phyloP scores from a whole-genome alignment of 2,329 filamentous ascomycete genomes.

The Colletotrichum tropicicola region DNA sequence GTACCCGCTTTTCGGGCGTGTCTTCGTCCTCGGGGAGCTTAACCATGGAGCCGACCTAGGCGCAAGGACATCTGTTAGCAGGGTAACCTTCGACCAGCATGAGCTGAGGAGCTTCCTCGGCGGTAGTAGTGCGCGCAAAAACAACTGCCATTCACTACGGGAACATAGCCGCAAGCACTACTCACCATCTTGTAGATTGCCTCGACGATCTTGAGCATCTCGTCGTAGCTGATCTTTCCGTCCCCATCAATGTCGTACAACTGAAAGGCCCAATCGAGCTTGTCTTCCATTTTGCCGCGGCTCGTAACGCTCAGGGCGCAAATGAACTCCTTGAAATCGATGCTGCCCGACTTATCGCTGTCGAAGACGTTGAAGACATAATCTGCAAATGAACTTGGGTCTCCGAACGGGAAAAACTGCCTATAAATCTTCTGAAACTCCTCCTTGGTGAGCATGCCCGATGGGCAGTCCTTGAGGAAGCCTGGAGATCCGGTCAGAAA shows the following conservation, averaged over 20 bases:
- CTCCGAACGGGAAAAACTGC: slow-evolving; percentile 98
- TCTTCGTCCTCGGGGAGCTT: slow-evolving; percentile 99
- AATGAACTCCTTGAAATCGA: slow-evolving; percentile 99
- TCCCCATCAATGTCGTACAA: slow-evolving; percentile 99
- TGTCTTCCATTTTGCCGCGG: slow-evolving; percentile 98
- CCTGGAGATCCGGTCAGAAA: slow-evolving; percentile 60
- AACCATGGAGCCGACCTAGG: slow-evolving; percentile 96
- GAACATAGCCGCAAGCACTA: neutral
- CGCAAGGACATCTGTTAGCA: neutral
- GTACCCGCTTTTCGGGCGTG: slow-evolving; percentile 96
- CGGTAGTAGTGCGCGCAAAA: neutral
- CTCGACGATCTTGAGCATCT: slow-evolving; percentile 98
- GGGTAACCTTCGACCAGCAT: neutral
- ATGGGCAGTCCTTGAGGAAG: slow-evolving; percentile 98
- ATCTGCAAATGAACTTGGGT: slow-evolving; percentile 96
- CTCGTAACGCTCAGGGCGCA: slow-evolving; percentile 97
- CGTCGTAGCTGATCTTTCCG: slow-evolving; percentile 98
- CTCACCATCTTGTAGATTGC: slow-evolving; percentile 99
- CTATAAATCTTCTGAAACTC: slow-evolving; percentile 99
- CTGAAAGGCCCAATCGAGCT: slow-evolving; percentile 99
- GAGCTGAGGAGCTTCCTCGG: neutral
- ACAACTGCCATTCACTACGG: neutral
- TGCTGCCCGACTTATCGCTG: slow-evolving; percentile 94
- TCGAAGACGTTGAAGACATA: slow-evolving; percentile 99
- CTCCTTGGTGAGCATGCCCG: slow-evolving; percentile 95